Base-by-base conservation (phyloP, 345 rosid genomes). In the Diplotaxis tenuifolia region DNA sequence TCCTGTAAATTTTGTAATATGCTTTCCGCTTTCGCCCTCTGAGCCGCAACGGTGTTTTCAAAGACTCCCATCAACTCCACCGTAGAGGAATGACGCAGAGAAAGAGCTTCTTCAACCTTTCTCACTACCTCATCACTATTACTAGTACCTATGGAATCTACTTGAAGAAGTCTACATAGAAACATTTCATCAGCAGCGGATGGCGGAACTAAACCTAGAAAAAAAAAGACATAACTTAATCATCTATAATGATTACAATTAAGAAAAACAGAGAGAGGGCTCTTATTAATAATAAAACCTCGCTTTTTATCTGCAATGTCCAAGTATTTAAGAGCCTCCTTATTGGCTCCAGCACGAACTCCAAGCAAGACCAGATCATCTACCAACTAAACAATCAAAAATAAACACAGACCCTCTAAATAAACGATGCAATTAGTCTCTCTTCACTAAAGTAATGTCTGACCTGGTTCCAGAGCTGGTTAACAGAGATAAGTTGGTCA, bases 321-420 rank as follows among this genome's bases (percentile, higher is more conserved):
- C 85, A 91, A 77, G 58, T 67, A 74, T 25, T 68, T 71, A 53
- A 88, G 72, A 78, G 72, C 79, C 58, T 80, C 74, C 57, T 62
- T 82, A 55, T 78, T 83, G 9, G 84, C 85, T 57, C 97, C 97
- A 78, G 88, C 92, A 74, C 85, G 86, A 68, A 84, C 79, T 63
- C 89, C 93, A 67, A 94, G 87, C 32, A 91, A 78, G 59, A 88
- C 68, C 74, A 94, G 77, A 81, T 94, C 97, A 86, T 91, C 97
- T 60, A 84, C 91, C 84, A 94, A 84, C 98, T 94, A 81, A 53
- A 83, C n/a, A 56, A 22, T 64, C 80, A 38, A 71, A 57, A 69
- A 53, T 16, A 69, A 40, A 15, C 22, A 40, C 27, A 69, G 12
- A 55, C 9, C 19, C 54, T 32, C 53, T 18, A 60, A 64, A 15